These are phyloP conservation scores for Sporothrix protearum DNA, from an alignment of 2,329 filamentous ascomycete species.

Conservation along the genomic window DNA sequence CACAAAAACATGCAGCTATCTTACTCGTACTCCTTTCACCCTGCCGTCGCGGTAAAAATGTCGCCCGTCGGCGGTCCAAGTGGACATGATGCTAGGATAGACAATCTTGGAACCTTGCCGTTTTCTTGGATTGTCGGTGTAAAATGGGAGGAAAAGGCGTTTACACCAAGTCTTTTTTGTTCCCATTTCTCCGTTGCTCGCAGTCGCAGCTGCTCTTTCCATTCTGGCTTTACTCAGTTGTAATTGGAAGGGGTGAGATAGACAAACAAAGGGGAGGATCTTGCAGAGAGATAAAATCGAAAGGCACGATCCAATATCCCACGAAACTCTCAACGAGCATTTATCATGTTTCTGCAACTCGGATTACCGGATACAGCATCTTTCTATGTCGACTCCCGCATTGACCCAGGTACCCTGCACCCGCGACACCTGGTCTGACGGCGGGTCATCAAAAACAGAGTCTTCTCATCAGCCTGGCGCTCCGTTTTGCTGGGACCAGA, in stretches of 20 bases:
- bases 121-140: not conserved
- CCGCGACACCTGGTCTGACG: not conserved
- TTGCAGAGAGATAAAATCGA: not conserved
- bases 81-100: not conserved
- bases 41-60: not conserved
- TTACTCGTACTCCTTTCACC: not conserved
- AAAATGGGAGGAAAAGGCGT: no score
- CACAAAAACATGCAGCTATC: not conserved
- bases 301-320: not conserved
- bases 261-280: not conserved
- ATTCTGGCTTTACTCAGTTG: not conserved
- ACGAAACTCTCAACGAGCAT: not conserved
- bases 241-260: not conserved
- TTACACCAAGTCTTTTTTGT: not conserved
- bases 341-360: not conserved
- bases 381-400: not conserved
- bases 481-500: conserved; percentile 1
- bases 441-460: not conserved
- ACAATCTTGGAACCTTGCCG: not conserved
- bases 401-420: not conserved
- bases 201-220: not conserved
- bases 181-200: not conserved
- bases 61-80: not conserved
- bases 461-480: conserved; percentile 10
- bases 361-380: conserved; percentile 6